Conservation (phyloP, 306 rosid genomes). For the Cicer arietinum region DNA sequence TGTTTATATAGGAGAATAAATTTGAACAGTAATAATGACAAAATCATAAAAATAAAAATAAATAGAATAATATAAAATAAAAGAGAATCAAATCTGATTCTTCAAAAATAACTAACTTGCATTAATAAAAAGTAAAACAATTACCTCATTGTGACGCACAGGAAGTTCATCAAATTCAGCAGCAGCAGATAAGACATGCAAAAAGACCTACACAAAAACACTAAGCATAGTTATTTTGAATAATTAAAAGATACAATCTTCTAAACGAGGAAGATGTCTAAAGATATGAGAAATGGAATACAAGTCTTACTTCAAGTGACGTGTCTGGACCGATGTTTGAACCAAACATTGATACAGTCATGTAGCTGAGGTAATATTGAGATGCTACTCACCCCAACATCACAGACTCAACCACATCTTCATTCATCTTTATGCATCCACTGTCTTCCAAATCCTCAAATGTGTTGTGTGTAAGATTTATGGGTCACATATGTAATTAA, state of each 20-base stretch:
- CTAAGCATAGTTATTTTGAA: conserved; percentile 19
- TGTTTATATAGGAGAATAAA: too few relatives aligned
- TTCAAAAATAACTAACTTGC: neutral
- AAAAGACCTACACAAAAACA: conserved; percentile 66
- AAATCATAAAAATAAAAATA: too few relatives aligned
- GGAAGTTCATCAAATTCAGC: conserved; percentile 93
- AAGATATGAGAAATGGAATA: conserved; percentile 26
- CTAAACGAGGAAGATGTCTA: conserved; percentile 10
- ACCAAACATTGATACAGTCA: conserved; percentile 93
- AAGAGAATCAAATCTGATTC: too few relatives aligned
- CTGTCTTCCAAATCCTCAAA: conserved; percentile 98
- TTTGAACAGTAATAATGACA: too few relatives aligned
- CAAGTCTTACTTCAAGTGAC: conserved; percentile 80
- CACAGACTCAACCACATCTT: conserved; percentile 70
- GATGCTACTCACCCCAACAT: conserved; percentile 96
- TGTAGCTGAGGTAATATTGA: conserved; percentile 93
- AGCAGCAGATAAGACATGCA: conserved; percentile 91
- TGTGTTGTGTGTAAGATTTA: too few relatives aligned
- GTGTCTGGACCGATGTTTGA: conserved; percentile 91
- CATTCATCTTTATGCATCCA: conserved; percentile 89
- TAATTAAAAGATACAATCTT: conserved; percentile 13
- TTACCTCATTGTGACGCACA: conserved; percentile 96
- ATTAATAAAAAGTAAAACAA: conserved; percentile 18
- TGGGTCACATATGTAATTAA: too few relatives aligned
- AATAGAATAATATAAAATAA: too few relatives aligned